These are phyloP conservation scores for Colletotrichum sp. DNA, from an alignment of 2,329 filamentous ascomycete genomes.

Conservation along the genomic window DNA sequence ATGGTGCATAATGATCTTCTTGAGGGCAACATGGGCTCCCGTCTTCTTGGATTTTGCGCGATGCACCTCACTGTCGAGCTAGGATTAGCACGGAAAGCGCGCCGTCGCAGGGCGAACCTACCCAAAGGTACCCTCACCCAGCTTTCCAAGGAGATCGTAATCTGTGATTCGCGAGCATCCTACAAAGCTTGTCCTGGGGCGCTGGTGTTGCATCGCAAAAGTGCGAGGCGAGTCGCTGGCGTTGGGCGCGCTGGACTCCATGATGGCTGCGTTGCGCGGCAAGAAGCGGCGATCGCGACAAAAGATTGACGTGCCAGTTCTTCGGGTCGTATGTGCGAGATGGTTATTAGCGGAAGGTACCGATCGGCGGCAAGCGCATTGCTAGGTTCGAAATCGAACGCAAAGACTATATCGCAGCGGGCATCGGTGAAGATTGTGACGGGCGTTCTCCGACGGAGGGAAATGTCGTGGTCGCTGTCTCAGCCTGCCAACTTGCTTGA, in stretches of 20 bases:
- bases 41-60: constrained; percentile 81
- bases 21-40: constrained; percentile 81
- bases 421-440: background rate
- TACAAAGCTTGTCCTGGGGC: constrained; percentile 67
- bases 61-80: constrained; percentile 75
- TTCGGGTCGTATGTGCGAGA: background rate
- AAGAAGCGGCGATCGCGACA: constrained; percentile 5
- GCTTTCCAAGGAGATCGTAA: constrained; percentile 81
- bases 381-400: background rate
- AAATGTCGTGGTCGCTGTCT: background rate
- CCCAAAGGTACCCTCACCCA: constrained; percentile 97
- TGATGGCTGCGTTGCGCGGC: constrained; percentile 10
- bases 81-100: background rate
- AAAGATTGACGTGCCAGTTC: background rate
- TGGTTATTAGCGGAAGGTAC: background rate
- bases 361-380: constrained; percentile 2
- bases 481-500: background rate
- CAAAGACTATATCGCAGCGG: background rate
- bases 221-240: constrained; percentile 56
- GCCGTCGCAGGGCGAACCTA: constrained; percentile 41
- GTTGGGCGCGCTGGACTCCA: constrained; percentile 16
- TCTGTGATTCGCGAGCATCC: constrained; percentile 86
- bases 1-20: constrained; percentile 99
- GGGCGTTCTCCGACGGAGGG: background rate
- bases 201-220: constrained; percentile 62